A percentile compares a stretch with the other conserved stretches of the same genome.
Evolutionary conservation across 768 basidiomycete species (phyloP).

Genomic region (Suillus plorans): DNA sequence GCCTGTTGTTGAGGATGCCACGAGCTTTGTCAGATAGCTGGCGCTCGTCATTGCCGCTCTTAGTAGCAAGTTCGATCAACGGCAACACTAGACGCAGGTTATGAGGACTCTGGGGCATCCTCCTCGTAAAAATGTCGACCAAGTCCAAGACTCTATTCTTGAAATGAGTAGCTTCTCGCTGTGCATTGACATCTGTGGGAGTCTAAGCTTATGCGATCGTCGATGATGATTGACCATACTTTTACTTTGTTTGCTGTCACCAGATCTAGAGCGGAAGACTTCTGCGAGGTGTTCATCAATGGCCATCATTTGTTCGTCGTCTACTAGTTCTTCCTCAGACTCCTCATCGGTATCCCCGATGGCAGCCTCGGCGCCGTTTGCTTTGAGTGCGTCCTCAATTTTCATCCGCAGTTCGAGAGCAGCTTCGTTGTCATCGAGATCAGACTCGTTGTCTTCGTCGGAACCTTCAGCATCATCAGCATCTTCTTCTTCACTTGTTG

Average conservation of each 20-base stretch:
- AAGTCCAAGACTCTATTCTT: slow-evolving; percentile 95
- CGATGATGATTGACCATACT: slow-evolving; percentile 37
- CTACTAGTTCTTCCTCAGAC: slow-evolving; percentile 73
- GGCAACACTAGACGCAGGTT: slow-evolving; percentile 69
- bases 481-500: slow-evolving; percentile 37
- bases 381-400: slow-evolving; percentile 61
- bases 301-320: slow-evolving; percentile 98
- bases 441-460: slow-evolving; percentile 37
- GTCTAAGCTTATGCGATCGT: not conserved
- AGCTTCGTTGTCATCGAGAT: slow-evolving; percentile 50
- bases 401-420: slow-evolving; percentile 59
- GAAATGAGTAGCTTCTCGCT: slow-evolving; percentile 92
- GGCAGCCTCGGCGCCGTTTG: slow-evolving; percentile 56
- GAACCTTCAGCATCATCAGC: slow-evolving; percentile 32
- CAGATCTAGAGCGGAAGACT: slow-evolving; percentile 72
- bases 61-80: slow-evolving; percentile 71
- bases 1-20: slow-evolving; percentile 71
- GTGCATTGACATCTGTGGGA: slow-evolving; percentile 56
- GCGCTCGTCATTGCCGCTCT: slow-evolving; percentile 70
- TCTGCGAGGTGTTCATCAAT: slow-evolving; percentile 90
- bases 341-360: slow-evolving; percentile 54
- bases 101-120: slow-evolving; percentile 72
- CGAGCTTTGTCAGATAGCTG: slow-evolving; percentile 89
- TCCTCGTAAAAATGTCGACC: slow-evolving; percentile 81
- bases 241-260: slow-evolving; percentile 62